Percentiles rank a stretch among this genome's conserved stretches.
phyloP scores from a whole-genome alignment of 176 grass and related monocot species.

The Secale cereale region DNA sequence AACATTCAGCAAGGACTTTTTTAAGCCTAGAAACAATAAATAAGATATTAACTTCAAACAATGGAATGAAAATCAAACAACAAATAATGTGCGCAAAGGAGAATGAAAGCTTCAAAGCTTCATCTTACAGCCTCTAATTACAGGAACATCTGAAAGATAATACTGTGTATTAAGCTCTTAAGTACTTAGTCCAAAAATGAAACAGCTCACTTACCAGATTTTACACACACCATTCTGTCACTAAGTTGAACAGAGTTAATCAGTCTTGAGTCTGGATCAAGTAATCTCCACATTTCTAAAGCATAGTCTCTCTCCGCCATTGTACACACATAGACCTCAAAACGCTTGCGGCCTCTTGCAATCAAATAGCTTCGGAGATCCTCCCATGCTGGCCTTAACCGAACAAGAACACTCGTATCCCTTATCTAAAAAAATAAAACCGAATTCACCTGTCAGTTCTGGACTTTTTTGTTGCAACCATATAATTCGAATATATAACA shows the following conservation, averaged over 20 bases:
- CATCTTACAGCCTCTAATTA: slow-evolving; percentile 5
- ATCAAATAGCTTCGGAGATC: slow-evolving; percentile 93
- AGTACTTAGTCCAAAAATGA: neutral
- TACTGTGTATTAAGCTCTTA: neutral
- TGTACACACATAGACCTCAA: slow-evolving; percentile 99
- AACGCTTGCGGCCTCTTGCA: slow-evolving; percentile 91
- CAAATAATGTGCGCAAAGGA: neutral
- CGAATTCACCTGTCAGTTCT: neutral
- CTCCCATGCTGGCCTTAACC: slow-evolving; percentile 92
- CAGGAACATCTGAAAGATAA: neutral
- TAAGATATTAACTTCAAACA: slow-evolving; percentile 19
- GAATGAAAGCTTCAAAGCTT: neutral
- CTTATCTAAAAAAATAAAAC: slow-evolving; percentile 58
- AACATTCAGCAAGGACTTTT: slow-evolving; percentile 86
- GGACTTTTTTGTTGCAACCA: neutral
- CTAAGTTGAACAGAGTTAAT: slow-evolving; percentile 79
- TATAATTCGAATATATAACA: neutral
- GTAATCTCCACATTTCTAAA: slow-evolving; percentile 98
- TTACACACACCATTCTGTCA: slow-evolving; percentile 93
- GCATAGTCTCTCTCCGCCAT: slow-evolving; percentile 99
- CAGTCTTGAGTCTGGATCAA: slow-evolving; percentile 91
- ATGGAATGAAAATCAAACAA: slow-evolving; percentile 23
- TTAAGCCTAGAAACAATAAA: slow-evolving; percentile 47
- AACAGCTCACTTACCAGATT: slow-evolving; percentile 64
- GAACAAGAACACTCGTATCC: slow-evolving; percentile 98